Base-by-base conservation (phyloP, 2,329 filamentous ascomycete genomes). In the Trichothecium sympodiale region DNA sequence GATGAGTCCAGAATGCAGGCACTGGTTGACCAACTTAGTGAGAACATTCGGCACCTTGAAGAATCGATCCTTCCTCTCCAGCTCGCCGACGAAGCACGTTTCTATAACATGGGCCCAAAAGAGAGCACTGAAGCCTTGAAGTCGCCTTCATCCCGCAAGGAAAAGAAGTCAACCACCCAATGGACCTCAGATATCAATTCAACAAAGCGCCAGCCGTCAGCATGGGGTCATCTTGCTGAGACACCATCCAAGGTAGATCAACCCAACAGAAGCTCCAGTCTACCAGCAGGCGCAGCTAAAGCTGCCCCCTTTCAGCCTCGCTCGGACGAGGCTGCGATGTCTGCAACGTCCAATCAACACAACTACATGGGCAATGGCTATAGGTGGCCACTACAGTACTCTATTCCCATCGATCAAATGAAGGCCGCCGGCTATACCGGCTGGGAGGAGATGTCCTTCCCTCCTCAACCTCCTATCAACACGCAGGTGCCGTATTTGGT, bases 1-100 rank as follows among this genome's bases (percentile, higher is more conserved):
- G 74, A 79, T 39, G 71, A 73, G 43, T 63, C 60, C 41, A 54
- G 61, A 25, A 65, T 74, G 50, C 60, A 67, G 40, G 46, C 55
- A 17, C 61, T 64, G 30, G 62, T 57, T 4, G 47, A 57, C 26
- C 49, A 57, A 26, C 48, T 73, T 38, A 54, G 58, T n/a, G 52
- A 58, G 16, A 62, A 64, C 23, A 66, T 77, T 38, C 51, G 56
- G 17, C 57, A 65, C 30, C 74, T 77, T 38, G 68, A 74, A 64
- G 30, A 49, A 49, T 13, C 69, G 75, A 42, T 46, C 65, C 4
- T 55, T 55, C 13, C 61, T 59, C 36, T 25, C 10, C 20, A 25
- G 20, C 20, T 25, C 10, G 20, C 20, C 20, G 20, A 25, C 10
- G 20, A 30, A 17, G 26, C 20, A 25, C n/a, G 17, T 20, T 34